Evolutionary conservation across 2,329 filamentous ascomycete species (phyloP), one percentile per base, ranked within the genome.

Genomic region (Monosporascus sp.): DNA sequence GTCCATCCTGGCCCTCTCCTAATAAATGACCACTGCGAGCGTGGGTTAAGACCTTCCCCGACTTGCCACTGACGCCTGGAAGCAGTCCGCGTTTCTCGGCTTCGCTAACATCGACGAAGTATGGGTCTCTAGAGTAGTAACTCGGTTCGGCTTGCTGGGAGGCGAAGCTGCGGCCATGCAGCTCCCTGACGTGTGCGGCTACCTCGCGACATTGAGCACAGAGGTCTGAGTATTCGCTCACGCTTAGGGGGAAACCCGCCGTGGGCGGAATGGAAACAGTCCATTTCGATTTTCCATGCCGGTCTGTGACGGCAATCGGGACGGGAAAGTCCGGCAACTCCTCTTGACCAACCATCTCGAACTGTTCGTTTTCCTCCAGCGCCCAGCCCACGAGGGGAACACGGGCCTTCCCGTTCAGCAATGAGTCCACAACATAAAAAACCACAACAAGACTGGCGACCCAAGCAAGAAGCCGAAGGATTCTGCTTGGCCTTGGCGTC

Each of bases 181-280:
- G 69, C 45, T 81, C 75, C 37, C 76, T 73, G 47, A 86, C 78
- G 55, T 81, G 77, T 7, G 72, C 74, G 2, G 87, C 80, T 27
- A 89, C 79, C 64, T 89, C 81, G 55, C 78, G 79, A 49, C 86
- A 87, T 60, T 87, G 83, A 27, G 73, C 74, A 65, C 86, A 89
- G 55, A 95, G 86, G 43, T 86, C 81, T 16, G 77, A 70, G 65
- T 94, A 94, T 57, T 90, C 81, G 9, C 78, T 70, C 20, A 81
- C 78, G 0, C 77, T 70, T 2, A 94, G 69, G 1, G 90, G 90
- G 55, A 93, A 93, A 3, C 77, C 74, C 46, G 78, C 74, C 53
- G 78, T 78, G 7, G 78, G 75, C 1, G 90, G 90, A 38, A 96
- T 91, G 1, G 84, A 91, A 11, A 95, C 81, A 0, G 90, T 94